phyloP scores from a whole-genome alignment of 371 early-diverging fungal genomes.

The Apophysomyces trapeziformis region DNA sequence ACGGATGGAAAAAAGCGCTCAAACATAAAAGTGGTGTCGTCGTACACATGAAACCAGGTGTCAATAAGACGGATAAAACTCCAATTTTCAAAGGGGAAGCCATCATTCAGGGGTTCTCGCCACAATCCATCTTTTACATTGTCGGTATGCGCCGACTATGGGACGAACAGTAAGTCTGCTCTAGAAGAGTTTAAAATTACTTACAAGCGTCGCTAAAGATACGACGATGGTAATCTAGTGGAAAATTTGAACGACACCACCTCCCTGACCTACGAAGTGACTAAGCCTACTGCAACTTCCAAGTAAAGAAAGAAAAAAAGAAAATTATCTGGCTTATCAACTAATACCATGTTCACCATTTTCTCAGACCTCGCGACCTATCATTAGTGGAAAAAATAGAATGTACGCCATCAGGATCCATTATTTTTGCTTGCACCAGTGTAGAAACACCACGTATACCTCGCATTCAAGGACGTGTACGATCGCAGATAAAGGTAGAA shows the following conservation, averaged over 20 bases:
- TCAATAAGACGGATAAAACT: slow-evolving; percentile 54
- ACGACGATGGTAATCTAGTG: slow-evolving; percentile 58
- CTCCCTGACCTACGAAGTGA: slow-evolving; percentile 58
- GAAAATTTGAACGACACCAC: slow-evolving; percentile 59
- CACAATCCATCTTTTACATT: slow-evolving; percentile 71
- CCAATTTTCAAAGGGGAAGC: slow-evolving; percentile 70
- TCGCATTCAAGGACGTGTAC: slow-evolving; percentile 55
- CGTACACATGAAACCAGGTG: slow-evolving; percentile 56
- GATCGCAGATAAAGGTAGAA: slow-evolving; percentile 61
- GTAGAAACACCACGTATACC: slow-evolving; percentile 71
- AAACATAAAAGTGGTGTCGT: slow-evolving; percentile 73
- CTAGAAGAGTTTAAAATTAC: background rate
- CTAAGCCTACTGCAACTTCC: slow-evolving; percentile 52
- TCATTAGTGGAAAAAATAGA: slow-evolving; percentile 54
- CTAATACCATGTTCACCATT: too few species aligned
- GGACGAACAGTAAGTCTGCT: slow-evolving; percentile 53
- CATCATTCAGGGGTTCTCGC: slow-evolving; percentile 65
- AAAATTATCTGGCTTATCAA: too few species aligned
- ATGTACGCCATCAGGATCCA: slow-evolving; percentile 50
- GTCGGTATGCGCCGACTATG: slow-evolving; percentile 69
- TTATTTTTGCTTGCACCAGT: slow-evolving; percentile 70
- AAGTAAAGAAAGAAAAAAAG: slow-evolving; percentile 31
- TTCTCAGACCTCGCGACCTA: slow-evolving; percentile 41
- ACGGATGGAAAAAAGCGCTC: slow-evolving; percentile 71
- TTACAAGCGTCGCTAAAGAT: slow-evolving; percentile 26